Conservation (phyloP, 2,329 filamentous ascomycete species). For the Aspergillus pseudoglaucus region DNA sequence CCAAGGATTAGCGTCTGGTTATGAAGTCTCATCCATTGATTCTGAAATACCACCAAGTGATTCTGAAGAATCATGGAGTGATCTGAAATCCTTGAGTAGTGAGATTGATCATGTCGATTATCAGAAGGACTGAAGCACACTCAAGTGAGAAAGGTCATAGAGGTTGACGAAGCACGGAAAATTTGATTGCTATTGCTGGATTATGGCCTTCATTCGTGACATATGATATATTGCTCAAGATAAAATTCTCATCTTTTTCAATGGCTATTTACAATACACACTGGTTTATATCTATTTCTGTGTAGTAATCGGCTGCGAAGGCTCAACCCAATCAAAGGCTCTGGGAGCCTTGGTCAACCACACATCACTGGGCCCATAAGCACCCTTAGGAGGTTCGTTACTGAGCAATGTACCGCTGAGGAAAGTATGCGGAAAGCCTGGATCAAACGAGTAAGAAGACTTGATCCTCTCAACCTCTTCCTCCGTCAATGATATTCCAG, state of each 20-base stretch:
- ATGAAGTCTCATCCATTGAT: no score
- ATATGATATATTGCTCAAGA: neutral
- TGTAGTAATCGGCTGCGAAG: neutral
- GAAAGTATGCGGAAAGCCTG: slow-evolving; percentile 36
- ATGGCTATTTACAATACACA: neutral
- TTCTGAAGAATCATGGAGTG: no score
- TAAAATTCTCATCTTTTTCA: neutral
- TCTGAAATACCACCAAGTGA: no score
- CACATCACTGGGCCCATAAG: neutral
- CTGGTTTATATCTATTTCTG: neutral
- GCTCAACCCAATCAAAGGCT: slow-evolving; percentile 4
- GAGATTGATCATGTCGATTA: no score
- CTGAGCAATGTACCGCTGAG: slow-evolving; percentile 6
- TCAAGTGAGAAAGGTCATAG: no score
- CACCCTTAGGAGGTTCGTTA: neutral
- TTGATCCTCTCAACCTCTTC: slow-evolving; percentile 54
- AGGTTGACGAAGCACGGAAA: no score
- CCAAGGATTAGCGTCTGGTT: no score
- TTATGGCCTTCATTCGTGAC: no score
- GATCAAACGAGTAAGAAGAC: slow-evolving; percentile 46
- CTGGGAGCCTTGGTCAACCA: slow-evolving; percentile 5
- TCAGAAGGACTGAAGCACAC: no score
- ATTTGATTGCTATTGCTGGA: no score
- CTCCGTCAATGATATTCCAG: slow-evolving; percentile 46
- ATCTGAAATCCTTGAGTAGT: no score